Evolutionary conservation across 148 eudicot species (phyloP), one percentile per base, ranked within the genome.

Genomic region (Fagopyrum homotropicum): DNA sequence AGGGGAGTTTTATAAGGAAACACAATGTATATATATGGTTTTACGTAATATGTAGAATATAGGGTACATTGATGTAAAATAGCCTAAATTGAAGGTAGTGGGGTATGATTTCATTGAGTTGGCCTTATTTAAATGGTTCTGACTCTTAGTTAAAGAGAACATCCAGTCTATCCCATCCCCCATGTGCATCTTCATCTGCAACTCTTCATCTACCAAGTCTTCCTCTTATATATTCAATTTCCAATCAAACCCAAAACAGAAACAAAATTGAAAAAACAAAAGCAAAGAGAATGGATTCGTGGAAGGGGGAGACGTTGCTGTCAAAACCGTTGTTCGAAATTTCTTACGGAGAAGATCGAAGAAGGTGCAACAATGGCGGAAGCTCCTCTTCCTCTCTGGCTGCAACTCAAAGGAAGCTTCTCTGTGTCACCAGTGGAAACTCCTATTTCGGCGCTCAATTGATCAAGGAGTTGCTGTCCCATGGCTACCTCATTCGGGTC

Each of bases 401-500:
- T 26, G 77, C 76, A 9, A 68, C 77, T 12, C 76, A 76, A 9
- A 77, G 79, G 59, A 47, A 60, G 73, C 63, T 81, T 30, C 78
- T 77, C 14, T 81, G 83, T 59, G 83, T 81, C 3, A 81, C 83
- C 0, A 77, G 83, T 49, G 83, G 77, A 7, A 81, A 81, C 56
- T 77, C 83, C 3, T 71, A 57, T 47, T 77, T 81, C 26, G 83
- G 83, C 45, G 74, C 75, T 73, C 80, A 69, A 66, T 68, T 81
- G 56, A 74, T 81, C 44, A 77, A 77, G 78, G 79, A 81, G 78
- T 74, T 81, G 30, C 51, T 73, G 30, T 52, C 72, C 73, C 77
- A 77, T 12, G 83, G 83, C 7, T 81, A 81, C 75, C 70, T 74
- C 11, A 57, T 77, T 6, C 68, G 83, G 30, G 80, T 59, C 48